Conservation (phyloP, 768 basidiomycete species). For the Candolleomyces eurysporus region DNA sequence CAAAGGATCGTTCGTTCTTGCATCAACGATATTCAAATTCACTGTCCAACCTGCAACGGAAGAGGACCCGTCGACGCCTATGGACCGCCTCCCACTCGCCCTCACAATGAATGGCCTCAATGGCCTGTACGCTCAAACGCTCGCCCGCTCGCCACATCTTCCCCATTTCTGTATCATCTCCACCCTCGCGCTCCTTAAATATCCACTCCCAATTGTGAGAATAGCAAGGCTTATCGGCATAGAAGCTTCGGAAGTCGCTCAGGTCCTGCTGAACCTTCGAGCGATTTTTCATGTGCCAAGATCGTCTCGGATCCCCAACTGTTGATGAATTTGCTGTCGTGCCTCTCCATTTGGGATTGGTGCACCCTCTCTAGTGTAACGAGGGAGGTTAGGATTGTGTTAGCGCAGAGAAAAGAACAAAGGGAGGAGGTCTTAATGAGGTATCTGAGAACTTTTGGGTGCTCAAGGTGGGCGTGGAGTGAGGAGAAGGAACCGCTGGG, state of each 20-base stretch:
- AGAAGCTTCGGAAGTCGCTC: no score
- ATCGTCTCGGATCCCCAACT: conserved; percentile 56
- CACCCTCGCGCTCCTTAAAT: neutral
- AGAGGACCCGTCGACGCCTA: no score
- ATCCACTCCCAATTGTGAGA: neutral
- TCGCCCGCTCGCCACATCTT: no score
- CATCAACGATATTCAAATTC: no score
- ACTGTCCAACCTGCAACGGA: no score
- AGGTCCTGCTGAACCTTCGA: no score
- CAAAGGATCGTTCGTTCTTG: no score
- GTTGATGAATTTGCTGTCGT: conserved; percentile 52
- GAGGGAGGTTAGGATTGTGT: conserved; percentile 52
- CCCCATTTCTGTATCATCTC: neutral
- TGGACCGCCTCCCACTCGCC: no score
- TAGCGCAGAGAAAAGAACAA: conserved; percentile 43
- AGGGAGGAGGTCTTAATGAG: conserved; percentile 68
- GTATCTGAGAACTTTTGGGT: conserved; percentile 71
- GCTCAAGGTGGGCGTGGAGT: conserved; percentile 64
- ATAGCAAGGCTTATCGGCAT: neutral
- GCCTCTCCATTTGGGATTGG: conserved; percentile 72
- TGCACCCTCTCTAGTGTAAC: conserved; percentile 56
- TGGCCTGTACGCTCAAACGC: no score
- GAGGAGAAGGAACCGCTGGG: conserved; percentile 58
- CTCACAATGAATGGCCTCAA: no score
- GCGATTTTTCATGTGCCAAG: conserved; percentile 13